Evolutionary conservation across 1,284 basidiomycete species (phyloP), one percentile per base, ranked within the genome.

Genomic region (Malassezia sympodialis): DNA sequence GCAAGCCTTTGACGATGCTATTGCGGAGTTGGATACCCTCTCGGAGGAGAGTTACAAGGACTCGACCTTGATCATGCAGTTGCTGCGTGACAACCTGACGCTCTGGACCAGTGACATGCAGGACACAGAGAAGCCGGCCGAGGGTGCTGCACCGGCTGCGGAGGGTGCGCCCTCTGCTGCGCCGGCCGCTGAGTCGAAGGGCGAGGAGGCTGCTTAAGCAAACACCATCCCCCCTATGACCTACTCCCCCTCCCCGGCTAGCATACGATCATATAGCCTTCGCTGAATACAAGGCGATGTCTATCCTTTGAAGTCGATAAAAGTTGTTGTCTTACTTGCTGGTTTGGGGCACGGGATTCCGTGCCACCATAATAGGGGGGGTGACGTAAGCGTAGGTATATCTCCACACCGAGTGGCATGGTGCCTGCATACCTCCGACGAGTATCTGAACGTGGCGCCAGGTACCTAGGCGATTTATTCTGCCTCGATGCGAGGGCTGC

Each of bases 1-100:
- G 83, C 91, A 96, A 80, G 93, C 93, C 19, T 98, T 98, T 76
- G 93, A 98, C 72, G 94, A 98, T 78, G 94, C 94, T 52, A 98
- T 98, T 76, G 93, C 93, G 68, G 93, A 98, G 81, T 89, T 98
- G 76, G 93, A 98, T 82, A 98, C 93, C 34, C 84, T 98, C 59
- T 96, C 90, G 68, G 93, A 98, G 80, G 93, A 98, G 83, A 89
- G 86, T 79, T 98, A 98, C 88, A 96, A 98, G 82, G 75, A 77
- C 69, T 72, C 61, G 87, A 94, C 79, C 45, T 82, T 96, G 72
- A 98, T 98, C 80, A 98, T 98, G 93, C 93, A 98, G 79, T 80
- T 98, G 65, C 84, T 98, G 76, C 85, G 94, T 75, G 93, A 98
- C 80, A 96, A 98, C 84, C 81, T 98, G 53, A 96, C 91, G 37